Evolutionary conservation across 2,329 filamentous ascomycete species (phyloP).

Genomic region (Colletotrichum liriopes): DNA sequence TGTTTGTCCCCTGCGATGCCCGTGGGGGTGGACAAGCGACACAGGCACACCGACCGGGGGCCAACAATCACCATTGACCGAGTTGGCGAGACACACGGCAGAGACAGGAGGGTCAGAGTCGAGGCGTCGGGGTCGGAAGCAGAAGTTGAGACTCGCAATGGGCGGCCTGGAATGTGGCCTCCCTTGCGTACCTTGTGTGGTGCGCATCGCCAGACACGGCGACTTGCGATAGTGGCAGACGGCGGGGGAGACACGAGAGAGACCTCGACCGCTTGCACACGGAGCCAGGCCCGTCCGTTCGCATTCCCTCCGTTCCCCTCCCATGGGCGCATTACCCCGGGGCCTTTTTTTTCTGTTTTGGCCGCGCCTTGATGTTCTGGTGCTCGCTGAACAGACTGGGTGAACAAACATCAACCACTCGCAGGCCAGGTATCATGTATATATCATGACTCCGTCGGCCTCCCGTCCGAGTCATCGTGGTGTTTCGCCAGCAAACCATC

Average conservation of each 20-base stretch:
- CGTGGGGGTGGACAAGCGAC: conserved; percentile 30
- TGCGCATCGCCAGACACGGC: background rate
- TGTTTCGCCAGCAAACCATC: conserved; percentile 30
- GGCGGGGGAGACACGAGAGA: background rate
- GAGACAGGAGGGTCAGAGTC: background rate
- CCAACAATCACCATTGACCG: conserved; percentile 2
- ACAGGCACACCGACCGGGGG: conserved; percentile 12
- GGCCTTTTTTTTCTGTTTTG: background rate
- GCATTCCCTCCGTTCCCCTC: conserved; percentile 7
- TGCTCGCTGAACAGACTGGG: background rate
- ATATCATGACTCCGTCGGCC: conserved; percentile 41
- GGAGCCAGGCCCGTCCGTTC: conserved; percentile 34
- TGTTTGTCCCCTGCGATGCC: conserved; percentile 31
- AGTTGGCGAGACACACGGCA: conserved; percentile 5
- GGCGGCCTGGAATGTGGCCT: conserved; percentile 33
- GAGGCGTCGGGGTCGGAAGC: conserved; percentile 6
- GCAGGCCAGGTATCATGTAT: background rate
- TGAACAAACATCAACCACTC: background rate
- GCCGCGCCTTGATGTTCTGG: conserved; percentile 35
- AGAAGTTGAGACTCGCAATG: conserved; percentile 1
- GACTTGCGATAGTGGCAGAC: background rate
- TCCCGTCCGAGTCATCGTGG: conserved; percentile 32
- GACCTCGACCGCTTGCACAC: conserved; percentile 32
- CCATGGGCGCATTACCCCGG: conserved; percentile 3
- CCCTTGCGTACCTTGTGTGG: conserved; percentile 23